Conservation (phyloP, 1,284 basidiomycete species). For the Leccinum solheimii region DNA sequence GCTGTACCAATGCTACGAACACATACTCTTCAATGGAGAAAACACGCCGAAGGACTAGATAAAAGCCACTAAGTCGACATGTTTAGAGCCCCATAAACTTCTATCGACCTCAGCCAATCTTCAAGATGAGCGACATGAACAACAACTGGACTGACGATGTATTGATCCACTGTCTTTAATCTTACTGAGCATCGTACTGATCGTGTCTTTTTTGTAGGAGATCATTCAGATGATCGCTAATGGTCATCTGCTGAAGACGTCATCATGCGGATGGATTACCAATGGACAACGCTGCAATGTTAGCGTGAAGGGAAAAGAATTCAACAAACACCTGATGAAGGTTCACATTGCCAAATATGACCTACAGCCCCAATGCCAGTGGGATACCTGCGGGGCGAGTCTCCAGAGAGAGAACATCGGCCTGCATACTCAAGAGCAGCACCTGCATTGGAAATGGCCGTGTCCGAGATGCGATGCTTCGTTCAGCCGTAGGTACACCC, state of each 20-base stretch:
- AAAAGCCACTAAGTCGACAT: neutral
- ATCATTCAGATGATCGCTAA: neutral
- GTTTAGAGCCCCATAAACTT: neutral
- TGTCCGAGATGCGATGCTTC: neutral
- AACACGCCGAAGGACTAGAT: neutral
- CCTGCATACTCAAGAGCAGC: neutral
- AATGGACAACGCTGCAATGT: neutral
- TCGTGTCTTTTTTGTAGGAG: neutral
- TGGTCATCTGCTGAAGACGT: neutral
- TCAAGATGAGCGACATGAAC: neutral
- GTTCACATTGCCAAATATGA: too few relatives aligned
- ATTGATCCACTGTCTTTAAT: neutral
- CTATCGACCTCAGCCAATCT: neutral
- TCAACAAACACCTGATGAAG: too few relatives aligned
- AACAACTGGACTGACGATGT: neutral
- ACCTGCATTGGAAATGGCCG: neutral
- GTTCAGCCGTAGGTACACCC: neutral
- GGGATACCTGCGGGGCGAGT: neutral
- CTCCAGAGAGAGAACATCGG: neutral
- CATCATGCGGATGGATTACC: neutral
- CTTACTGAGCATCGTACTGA: neutral
- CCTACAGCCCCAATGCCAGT: neutral
- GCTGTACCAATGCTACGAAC: too few relatives aligned
- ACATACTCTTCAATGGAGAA: neutral
- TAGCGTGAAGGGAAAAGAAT: too few relatives aligned